Evolutionary conservation across 305 asterid genomes (phyloP).

Genomic region (Solanum hybrid): DNA sequence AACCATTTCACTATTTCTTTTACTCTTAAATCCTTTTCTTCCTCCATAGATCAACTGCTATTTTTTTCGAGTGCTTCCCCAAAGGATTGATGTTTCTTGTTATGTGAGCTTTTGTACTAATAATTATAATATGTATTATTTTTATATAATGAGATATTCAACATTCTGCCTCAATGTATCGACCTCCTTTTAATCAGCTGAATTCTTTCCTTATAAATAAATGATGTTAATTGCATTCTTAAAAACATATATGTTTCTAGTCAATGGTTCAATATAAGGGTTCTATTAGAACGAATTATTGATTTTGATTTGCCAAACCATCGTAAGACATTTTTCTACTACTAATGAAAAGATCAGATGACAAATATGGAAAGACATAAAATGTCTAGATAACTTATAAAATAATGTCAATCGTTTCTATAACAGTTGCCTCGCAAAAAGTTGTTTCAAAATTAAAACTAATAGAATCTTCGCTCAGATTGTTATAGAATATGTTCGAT

Average conservation of each 20-base stretch:
- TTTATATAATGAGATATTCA: background rate
- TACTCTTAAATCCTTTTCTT: background rate
- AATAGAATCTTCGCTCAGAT: background rate
- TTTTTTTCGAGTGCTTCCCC: background rate
- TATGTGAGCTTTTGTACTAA: background rate
- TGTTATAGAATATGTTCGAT: background rate
- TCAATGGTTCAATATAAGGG: background rate
- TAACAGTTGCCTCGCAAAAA: background rate
- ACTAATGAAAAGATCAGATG: background rate
- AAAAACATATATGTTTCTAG: background rate
- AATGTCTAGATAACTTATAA: background rate
- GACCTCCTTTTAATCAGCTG: background rate
- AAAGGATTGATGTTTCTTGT: background rate
- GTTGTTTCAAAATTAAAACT: background rate
- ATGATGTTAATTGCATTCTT: background rate
- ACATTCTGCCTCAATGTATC: background rate
- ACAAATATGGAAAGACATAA: background rate
- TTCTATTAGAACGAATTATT: background rate
- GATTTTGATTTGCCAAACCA: background rate
- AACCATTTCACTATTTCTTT: background rate
- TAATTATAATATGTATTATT: background rate
- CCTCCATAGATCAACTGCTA: background rate
- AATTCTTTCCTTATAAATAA: background rate
- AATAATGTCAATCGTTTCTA: background rate
- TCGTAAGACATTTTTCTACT: background rate